Evolutionary conservation across 2,329 filamentous ascomycete genomes (phyloP).

Genomic region (Pseudogymnoascus sp.): DNA sequence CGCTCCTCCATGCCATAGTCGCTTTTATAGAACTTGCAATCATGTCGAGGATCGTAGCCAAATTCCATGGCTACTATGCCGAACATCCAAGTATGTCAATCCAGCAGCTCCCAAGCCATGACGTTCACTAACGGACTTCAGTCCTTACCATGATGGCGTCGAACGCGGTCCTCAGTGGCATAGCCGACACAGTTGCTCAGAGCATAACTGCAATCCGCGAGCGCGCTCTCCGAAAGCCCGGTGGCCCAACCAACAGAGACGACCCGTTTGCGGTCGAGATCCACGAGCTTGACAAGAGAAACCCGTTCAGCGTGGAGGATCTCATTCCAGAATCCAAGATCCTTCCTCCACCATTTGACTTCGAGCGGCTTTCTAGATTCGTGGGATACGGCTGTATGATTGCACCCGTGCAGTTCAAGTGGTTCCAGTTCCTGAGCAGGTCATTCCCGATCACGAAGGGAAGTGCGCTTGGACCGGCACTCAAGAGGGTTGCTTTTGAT

Average conservation of each 20-base stretch:
- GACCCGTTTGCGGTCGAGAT: slow-evolving; percentile 81
- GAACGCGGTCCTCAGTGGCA: slow-evolving; percentile 88
- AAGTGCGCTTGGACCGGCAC: slow-evolving; percentile 64
- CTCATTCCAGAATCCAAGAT: slow-evolving; percentile 56
- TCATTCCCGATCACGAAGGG: slow-evolving; percentile 80
- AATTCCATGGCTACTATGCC: slow-evolving; percentile 92
- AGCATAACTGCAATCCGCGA: slow-evolving; percentile 77
- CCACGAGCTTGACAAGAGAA: slow-evolving; percentile 76
- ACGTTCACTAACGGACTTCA: slow-evolving; percentile 28
- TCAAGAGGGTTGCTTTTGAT: slow-evolving; percentile 88
- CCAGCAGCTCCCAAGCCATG: slow-evolving; percentile 11
- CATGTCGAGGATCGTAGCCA: slow-evolving; percentile 70
- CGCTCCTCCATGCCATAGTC: slow-evolving; percentile 75
- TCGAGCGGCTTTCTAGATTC: slow-evolving; percentile 87
- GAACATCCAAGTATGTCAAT: slow-evolving; percentile 65
- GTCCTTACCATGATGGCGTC: slow-evolving; percentile 99
- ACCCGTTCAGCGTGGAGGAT: slow-evolving; percentile 57
- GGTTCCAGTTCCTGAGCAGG: slow-evolving; percentile 80
- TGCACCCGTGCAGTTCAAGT: slow-evolving; percentile 91
- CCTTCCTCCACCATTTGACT: slow-evolving; percentile 82
- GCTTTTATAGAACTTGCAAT: slow-evolving; percentile 85
- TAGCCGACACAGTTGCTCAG: slow-evolving; percentile 94
- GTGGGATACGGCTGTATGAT: slow-evolving; percentile 97
- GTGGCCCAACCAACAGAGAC: slow-evolving; percentile 50
- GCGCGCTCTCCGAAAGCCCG: slow-evolving; percentile 56